Evolutionary conservation across 257 asterid species (phyloP).

Genomic region (Gentiana straminea): DNA sequence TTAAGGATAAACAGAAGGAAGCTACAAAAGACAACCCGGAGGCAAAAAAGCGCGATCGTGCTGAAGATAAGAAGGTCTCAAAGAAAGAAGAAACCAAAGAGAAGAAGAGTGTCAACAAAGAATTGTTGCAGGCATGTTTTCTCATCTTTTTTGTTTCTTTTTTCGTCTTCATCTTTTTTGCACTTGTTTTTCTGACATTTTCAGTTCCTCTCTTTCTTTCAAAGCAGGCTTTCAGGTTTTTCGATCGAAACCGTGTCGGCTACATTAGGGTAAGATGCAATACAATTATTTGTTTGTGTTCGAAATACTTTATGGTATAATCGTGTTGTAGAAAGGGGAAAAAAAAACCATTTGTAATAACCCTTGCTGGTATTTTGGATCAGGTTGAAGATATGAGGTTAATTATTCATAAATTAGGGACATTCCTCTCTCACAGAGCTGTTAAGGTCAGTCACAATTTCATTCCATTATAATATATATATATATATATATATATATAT

Average conservation of each 20-base stretch:
- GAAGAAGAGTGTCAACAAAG: slow-evolving; percentile 42
- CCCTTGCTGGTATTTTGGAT: slow-evolving; percentile 3
- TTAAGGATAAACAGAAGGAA: slow-evolving; percentile 25
- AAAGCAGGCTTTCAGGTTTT: slow-evolving; percentile 91
- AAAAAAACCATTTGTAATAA: not conserved
- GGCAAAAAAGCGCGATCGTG: slow-evolving; percentile 10
- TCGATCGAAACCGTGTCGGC: slow-evolving; percentile 87
- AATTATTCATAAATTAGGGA: slow-evolving; percentile 79
- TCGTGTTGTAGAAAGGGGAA: not conserved
- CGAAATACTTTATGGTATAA: not conserved
- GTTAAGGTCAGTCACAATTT: slow-evolving; percentile 57
- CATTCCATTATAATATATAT: not conserved
- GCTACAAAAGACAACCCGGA: slow-evolving; percentile 23
- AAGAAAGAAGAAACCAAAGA: slow-evolving; percentile 36
- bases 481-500: not conserved
- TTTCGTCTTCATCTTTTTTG: slow-evolving; percentile 1
- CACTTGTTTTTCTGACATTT: not conserved
- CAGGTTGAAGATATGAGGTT: slow-evolving; percentile 94
- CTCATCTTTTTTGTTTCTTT: not conserved
- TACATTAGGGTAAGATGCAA: slow-evolving; percentile 52
- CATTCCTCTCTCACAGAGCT: slow-evolving; percentile 69
- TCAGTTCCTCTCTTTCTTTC: slow-evolving; percentile 10
- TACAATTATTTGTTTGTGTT: not conserved
- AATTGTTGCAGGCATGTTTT: slow-evolving; percentile 55
- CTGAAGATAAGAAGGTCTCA: slow-evolving; percentile 23